Evolutionary conservation across 257 asterid genomes (phyloP).

Genomic region (Solanum appendiculatum): DNA sequence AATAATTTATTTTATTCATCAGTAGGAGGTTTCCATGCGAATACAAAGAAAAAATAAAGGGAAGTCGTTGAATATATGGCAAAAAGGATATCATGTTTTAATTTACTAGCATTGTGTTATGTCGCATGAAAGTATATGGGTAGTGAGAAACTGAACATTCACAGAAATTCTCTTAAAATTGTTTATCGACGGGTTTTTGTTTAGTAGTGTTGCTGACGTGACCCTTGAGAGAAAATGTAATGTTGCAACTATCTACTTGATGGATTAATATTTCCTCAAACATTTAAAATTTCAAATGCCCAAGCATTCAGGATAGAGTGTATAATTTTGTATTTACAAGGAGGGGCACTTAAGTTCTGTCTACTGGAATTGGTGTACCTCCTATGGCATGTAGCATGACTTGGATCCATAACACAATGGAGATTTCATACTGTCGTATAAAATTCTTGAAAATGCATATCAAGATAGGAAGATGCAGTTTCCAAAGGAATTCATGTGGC

Average conservation of each 20-base stretch:
- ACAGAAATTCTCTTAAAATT: background rate
- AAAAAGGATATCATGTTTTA: background rate
- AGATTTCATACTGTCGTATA: background rate
- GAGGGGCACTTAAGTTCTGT: background rate
- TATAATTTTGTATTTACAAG: background rate
- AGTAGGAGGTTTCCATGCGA: background rate
- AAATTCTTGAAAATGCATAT: background rate
- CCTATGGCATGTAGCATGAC: background rate
- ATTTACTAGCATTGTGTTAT: background rate
- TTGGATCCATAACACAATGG: background rate
- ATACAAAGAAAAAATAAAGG: background rate
- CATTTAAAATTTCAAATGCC: background rate
- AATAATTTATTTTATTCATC: background rate
- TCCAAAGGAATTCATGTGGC: background rate
- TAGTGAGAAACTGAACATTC: background rate
- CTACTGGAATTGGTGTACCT: background rate
- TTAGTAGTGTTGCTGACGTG: background rate
- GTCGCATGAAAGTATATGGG: background rate
- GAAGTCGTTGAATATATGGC: background rate
- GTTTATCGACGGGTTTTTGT: background rate
- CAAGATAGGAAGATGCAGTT: background rate
- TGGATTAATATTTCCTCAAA: background rate
- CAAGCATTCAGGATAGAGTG: background rate
- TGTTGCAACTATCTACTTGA: background rate
- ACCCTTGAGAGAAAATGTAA: background rate